Base-by-base conservation (phyloP, 2,329 filamentous ascomycete genomes). In the Emericellopsis cladophorae region DNA sequence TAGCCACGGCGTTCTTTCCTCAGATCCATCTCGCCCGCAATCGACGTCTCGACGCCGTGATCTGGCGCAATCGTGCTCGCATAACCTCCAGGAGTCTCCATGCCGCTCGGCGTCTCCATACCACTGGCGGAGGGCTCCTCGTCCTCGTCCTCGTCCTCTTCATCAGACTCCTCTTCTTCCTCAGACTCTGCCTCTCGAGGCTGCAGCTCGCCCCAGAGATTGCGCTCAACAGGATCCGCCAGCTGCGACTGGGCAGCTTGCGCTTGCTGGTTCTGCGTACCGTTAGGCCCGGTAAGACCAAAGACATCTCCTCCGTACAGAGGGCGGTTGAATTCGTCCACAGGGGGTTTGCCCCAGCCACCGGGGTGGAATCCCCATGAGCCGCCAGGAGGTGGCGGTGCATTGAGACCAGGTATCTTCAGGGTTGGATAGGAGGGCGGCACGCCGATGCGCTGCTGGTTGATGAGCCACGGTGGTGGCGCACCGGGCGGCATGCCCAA, bases 351-450 rank as follows among this genome's bases (percentile, higher is more conserved):
- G 39, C 92, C 92, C 69, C 90, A 98, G 45, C 90, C 89, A 44
- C 92, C 92, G 7, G 90, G 88, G 50, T 90, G 84, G 60, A 94
- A 98, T 2, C 92, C 92, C 92, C 92, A 98, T 43, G 81, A 77
- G 21, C 84, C 89, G 37, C 90, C 90, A 1, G 86, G 72, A 2
- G 92, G 92, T 10, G 90, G 86, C 5, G 92, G 88, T 2, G 90
- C 88, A 58, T 96, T 98, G 37, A 98, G 74, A 36, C 92, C 92
- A 8, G 92, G 84, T 45, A 98, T 88, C 58, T 92, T 94, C 40
- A 96, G 71, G n/a, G 86, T 86, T 18, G 92, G 89, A 58, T 98
- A 98, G 8, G 88, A 93, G 6, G 90, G 89, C 2, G 92, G 90
- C 21, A 89, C 88, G 0, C 92, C 92, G 53, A 88, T 86, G 50